Evolutionary conservation across 257 asterid genomes (phyloP).

Genomic region (Oldenlandia corymbosa): DNA sequence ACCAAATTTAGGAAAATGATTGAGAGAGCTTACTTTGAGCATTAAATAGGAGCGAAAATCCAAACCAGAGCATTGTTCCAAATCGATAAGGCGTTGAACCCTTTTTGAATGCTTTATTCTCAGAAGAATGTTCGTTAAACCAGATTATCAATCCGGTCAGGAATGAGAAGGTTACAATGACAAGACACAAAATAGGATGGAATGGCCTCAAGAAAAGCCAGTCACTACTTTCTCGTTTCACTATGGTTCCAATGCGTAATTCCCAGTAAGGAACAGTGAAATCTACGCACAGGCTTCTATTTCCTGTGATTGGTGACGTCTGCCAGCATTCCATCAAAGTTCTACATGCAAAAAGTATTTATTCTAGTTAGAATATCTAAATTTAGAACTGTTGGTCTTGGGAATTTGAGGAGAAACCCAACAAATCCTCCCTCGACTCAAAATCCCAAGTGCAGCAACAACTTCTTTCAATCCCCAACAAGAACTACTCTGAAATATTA

Average conservation of each 20-base stretch:
- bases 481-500: no score
- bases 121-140: slow-evolving; percentile 26
- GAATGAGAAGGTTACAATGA: slow-evolving; percentile 11
- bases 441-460: no score
- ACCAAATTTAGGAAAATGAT: background rate
- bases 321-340: slow-evolving; percentile 38
- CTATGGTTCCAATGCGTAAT: slow-evolving; percentile 28
- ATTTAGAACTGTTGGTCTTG: no score
- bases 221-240: slow-evolving; percentile 18
- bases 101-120: slow-evolving; percentile 25
- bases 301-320: slow-evolving; percentile 34
- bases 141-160: slow-evolving; percentile 25
- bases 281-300: slow-evolving; percentile 36
- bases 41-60: slow-evolving; percentile 23
- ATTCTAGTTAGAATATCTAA: background rate
- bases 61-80: slow-evolving; percentile 26
- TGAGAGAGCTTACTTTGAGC: slow-evolving; percentile 28
- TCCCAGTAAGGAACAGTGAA: slow-evolving; percentile 43
- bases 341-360: slow-evolving; percentile 10
- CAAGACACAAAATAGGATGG: slow-evolving; percentile 12
- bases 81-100: slow-evolving; percentile 20
- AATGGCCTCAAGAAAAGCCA: slow-evolving; percentile 31
- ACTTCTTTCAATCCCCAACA: no score
- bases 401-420: no score
- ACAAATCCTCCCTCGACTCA: no score